Evolutionary conservation across 345 rosid species (phyloP).

Genomic region (Citrus australasica): DNA sequence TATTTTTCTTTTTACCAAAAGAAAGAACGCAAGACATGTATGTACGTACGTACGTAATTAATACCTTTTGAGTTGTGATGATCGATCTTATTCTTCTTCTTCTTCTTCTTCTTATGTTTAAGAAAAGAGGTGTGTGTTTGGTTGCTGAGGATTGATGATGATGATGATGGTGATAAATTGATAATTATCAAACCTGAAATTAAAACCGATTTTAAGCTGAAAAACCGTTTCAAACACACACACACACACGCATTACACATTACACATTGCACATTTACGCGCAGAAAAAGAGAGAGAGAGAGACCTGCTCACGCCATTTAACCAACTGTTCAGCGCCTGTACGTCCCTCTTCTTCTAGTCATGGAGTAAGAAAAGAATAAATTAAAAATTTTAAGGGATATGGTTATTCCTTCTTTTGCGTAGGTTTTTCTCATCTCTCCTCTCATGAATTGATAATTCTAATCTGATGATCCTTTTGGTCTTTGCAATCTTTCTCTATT

Average conservation of each 20-base stretch:
- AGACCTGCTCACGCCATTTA: conserved; percentile 20
- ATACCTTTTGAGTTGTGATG: too few relatives aligned
- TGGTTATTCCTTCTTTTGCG: conserved; percentile 24
- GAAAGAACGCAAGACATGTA: too few relatives aligned
- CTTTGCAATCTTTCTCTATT: conserved; percentile 14
- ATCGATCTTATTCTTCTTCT: too few relatives aligned
- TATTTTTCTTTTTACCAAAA: too few relatives aligned
- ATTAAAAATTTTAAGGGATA: too few relatives aligned
- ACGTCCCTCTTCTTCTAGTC: too few relatives aligned
- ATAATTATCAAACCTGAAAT: neutral
- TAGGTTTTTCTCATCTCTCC: neutral
- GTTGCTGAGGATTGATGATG: neutral
- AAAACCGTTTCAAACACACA: conserved; percentile 19
- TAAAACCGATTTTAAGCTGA: conserved; percentile 5
- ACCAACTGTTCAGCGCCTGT: neutral
- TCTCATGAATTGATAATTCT: neutral
- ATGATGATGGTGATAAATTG: neutral
- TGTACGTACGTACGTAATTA: too few relatives aligned
- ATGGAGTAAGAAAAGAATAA: too few relatives aligned
- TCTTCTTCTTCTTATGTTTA: too few relatives aligned
- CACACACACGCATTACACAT: neutral
- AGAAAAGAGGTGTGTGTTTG: too few relatives aligned
- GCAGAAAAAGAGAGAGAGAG: too few relatives aligned
- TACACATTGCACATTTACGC: too few relatives aligned
- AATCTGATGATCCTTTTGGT: conserved; percentile 14